A percentile compares a stretch with the other conserved stretches of the same genome.
phyloP scores from a whole-genome alignment of 306 rosid species.

The Alnus rubra region DNA sequence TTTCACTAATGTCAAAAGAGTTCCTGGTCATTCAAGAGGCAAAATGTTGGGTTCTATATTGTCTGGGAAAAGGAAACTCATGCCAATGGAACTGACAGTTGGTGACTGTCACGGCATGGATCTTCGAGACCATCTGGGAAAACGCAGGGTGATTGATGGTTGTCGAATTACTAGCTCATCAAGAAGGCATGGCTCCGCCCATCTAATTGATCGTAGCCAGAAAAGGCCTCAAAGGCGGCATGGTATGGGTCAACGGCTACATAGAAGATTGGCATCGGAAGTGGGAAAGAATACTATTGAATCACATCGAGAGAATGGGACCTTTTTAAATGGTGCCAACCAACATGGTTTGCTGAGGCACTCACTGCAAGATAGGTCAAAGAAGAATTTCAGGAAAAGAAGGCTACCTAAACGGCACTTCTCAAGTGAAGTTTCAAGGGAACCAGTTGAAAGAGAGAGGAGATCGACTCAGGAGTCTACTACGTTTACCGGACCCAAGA shows the following conservation, averaged over 20 bases:
- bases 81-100: constrained; percentile 41
- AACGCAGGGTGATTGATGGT: constrained; percentile 45
- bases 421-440: constrained; percentile 44
- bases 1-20: constrained; percentile 35
- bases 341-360: constrained; percentile 37
- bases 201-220: constrained; percentile 31
- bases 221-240: constrained; percentile 38
- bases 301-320: constrained; percentile 35
- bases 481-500: constrained; percentile 68
- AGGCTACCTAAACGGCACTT: constrained; percentile 30
- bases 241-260: constrained; percentile 29
- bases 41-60: constrained; percentile 45
- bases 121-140: constrained; percentile 65
- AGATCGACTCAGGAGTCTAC: constrained; percentile 28
- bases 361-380: constrained; percentile 46
- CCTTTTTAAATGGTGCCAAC: constrained; percentile 35
- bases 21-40: constrained; percentile 41
- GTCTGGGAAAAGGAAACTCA: constrained; percentile 50
- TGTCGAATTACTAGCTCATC: constrained; percentile 36
- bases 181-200: constrained; percentile 45
- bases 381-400: constrained; percentile 45
- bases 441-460: constrained; percentile 37
- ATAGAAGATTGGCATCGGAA: constrained; percentile 54
- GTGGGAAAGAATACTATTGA: constrained; percentile 35
- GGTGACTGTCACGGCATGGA: constrained; percentile 44